phyloP scores from a whole-genome alignment of 495 filamentous ascomycete species.

The Penicillium manginii region DNA sequence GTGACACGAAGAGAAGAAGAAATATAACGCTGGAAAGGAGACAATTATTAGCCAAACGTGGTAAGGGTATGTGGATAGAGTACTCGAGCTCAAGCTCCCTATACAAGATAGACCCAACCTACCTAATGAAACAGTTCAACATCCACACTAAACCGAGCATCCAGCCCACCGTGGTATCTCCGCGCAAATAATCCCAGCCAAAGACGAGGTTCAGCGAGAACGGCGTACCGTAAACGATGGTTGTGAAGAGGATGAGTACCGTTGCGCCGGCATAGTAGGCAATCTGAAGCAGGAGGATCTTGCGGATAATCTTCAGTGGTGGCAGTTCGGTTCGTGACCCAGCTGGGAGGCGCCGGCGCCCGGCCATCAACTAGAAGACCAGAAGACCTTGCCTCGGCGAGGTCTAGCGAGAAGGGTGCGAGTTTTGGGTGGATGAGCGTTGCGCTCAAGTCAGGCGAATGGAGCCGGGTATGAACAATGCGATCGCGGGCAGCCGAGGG shows the following conservation, averaged over 20 bases:
- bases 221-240: slow-evolving; percentile 74
- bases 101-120: slow-evolving; percentile 32
- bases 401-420: background rate
- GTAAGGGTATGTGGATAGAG: background rate
- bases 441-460: slow-evolving; percentile 15
- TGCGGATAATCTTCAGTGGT: slow-evolving; percentile 80
- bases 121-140: slow-evolving; percentile 77
- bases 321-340: slow-evolving; percentile 81
- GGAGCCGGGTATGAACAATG: slow-evolving; percentile 15
- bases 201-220: slow-evolving; percentile 76
- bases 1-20: slow-evolving; percentile 77
- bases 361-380: slow-evolving; percentile 60
- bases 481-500: slow-evolving; percentile 3
- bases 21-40: slow-evolving; percentile 58
- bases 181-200: slow-evolving; percentile 79
- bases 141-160: slow-evolving; percentile 87
- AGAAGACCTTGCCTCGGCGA: slow-evolving; percentile 15
- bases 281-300: slow-evolving; percentile 84
- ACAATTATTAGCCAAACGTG: slow-evolving; percentile 6
- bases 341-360: slow-evolving; percentile 75
- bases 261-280: slow-evolving; percentile 80
- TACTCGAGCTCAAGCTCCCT: background rate
- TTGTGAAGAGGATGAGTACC: slow-evolving; percentile 84
- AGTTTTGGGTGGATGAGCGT: slow-evolving; percentile 9
- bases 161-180: slow-evolving; percentile 93